Conservation (phyloP, 768 basidiomycete genomes). For the Boletus subparvulus region DNA sequence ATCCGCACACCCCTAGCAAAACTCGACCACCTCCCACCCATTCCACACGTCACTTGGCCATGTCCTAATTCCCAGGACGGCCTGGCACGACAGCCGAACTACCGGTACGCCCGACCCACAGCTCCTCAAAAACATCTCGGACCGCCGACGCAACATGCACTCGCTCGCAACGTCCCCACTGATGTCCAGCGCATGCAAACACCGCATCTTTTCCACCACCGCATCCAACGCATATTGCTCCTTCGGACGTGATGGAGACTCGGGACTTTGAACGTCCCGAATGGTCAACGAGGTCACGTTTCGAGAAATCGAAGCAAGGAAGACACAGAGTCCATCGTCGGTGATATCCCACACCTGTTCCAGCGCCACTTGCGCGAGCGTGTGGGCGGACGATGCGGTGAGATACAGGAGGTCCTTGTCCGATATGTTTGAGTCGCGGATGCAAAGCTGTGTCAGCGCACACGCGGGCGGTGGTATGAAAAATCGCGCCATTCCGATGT, state of each 20-base stretch:
- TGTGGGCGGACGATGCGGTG: neutral
- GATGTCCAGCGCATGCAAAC: neutral
- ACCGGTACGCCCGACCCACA: neutral
- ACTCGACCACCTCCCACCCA: neutral
- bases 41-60: neutral
- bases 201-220: neutral
- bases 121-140: neutral
- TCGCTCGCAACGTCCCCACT: neutral
- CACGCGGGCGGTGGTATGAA: neutral
- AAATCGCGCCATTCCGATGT: neutral
- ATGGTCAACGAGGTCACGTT: slow-evolving; percentile 1
- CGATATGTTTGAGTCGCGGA: neutral
- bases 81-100: neutral
- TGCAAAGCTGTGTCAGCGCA: neutral
- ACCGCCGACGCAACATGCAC: neutral
- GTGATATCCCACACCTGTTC: neutral
- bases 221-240: neutral
- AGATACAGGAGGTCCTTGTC: slow-evolving; percentile 1
- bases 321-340: neutral
- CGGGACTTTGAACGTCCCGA: neutral
- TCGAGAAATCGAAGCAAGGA: neutral
- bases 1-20: too few species aligned
- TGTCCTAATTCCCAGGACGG: neutral
- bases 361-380: slow-evolving; percentile 1
- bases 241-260: too few species aligned